phyloP scores from a whole-genome alignment of 345 rosid species.

The Boechera retrofracta region DNA sequence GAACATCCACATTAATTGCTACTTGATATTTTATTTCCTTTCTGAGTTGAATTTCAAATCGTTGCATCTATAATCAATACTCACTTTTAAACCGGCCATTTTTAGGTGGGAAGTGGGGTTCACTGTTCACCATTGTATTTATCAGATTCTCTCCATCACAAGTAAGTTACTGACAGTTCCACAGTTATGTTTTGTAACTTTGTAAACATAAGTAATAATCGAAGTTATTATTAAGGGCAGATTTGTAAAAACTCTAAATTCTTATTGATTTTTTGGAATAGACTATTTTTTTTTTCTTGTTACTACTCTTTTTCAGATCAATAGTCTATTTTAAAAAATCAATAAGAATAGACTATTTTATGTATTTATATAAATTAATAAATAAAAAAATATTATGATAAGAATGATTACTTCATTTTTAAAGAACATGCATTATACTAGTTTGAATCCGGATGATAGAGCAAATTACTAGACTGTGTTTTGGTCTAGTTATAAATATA shows the following conservation, averaged over 20 bases:
- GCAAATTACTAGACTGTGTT: neutral
- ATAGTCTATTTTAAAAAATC: no score
- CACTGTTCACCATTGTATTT: conserved; percentile 41
- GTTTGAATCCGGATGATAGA: neutral
- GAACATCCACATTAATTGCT: conserved; percentile 31
- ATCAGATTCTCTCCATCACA: conserved; percentile 33
- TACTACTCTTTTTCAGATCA: no score
- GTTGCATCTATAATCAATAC: conserved; percentile 43
- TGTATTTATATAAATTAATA: no score
- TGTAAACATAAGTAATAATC: neutral
- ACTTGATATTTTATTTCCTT: conserved; percentile 18
- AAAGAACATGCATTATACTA: neutral
- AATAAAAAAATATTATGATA: neutral
- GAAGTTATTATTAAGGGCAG: neutral
- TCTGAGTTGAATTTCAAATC: conserved; percentile 33
- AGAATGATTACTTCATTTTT: neutral
- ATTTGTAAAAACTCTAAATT: neutral
- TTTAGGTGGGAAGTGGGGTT: conserved; percentile 51
- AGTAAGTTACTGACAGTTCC: conserved; percentile 30
- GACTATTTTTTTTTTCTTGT: no score
- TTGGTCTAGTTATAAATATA: neutral
- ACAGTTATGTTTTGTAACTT: neutral
- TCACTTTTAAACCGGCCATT: conserved; percentile 47
- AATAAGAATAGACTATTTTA: no score
- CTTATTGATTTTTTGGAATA: no score